Evolutionary conservation across 257 asterid species (phyloP).

Genomic region (Nicotiana attenuata): DNA sequence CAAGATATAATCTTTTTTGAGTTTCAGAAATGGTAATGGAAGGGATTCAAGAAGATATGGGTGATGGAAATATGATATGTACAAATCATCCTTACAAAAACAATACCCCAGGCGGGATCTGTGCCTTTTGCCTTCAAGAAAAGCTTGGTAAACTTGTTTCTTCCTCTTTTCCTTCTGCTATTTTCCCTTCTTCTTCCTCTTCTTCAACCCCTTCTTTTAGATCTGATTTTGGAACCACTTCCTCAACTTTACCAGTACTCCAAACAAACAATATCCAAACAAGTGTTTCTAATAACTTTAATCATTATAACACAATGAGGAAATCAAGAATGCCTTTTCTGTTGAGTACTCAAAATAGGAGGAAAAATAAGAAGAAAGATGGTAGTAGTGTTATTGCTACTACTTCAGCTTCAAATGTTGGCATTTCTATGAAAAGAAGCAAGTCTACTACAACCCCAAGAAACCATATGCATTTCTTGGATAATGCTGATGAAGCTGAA

Average conservation of each 20-base stretch:
- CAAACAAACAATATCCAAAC: slow-evolving; percentile 20
- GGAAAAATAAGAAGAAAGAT: slow-evolving; percentile 46
- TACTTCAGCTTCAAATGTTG: slow-evolving; percentile 10
- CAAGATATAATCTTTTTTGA: not conserved
- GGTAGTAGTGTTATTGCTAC: not conserved
- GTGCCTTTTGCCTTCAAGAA: slow-evolving; percentile 94
- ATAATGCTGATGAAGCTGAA: slow-evolving; percentile 30
- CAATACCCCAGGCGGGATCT: slow-evolving; percentile 90
- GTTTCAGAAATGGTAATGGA: slow-evolving; percentile 68
- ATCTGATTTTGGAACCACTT: slow-evolving; percentile 62
- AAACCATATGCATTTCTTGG: slow-evolving; percentile 50
- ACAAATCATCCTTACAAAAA: slow-evolving; percentile 73
- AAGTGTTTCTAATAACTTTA: not conserved
- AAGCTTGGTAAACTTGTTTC: slow-evolving; percentile 95
- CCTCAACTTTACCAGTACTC: slow-evolving; percentile 24
- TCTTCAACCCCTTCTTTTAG: slow-evolving; percentile 79
- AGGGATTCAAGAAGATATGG: slow-evolving; percentile 91
- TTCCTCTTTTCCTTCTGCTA: slow-evolving; percentile 63
- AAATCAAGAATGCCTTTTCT: slow-evolving; percentile 55
- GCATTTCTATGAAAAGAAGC: slow-evolving; percentile 72
- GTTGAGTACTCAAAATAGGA: slow-evolving; percentile 33
- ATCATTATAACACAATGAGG: slow-evolving; percentile 29
- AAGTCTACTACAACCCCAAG: slow-evolving; percentile 65
- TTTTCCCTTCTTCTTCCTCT: slow-evolving; percentile 83
- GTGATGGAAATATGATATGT: slow-evolving; percentile 75